phyloP scores from a whole-genome alignment of 768 basidiomycete species.

The Myochromella boudieri region DNA sequence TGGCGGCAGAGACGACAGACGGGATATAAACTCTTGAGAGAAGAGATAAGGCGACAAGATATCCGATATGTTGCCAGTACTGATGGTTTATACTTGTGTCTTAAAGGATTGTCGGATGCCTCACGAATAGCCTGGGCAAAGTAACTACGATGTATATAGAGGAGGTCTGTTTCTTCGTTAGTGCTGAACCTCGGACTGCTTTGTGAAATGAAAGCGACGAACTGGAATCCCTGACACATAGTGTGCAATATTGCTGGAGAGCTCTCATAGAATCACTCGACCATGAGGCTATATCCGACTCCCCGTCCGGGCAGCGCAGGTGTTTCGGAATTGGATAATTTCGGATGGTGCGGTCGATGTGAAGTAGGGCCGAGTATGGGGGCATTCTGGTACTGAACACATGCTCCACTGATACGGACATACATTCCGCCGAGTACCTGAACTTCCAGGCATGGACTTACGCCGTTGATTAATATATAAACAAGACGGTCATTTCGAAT shows the following conservation, averaged over 20 bases:
- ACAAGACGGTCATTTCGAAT: not conserved
- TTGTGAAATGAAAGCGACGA: constrained; percentile 22
- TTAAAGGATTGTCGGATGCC: constrained; percentile 39
- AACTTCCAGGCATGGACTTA: constrained; percentile 47
- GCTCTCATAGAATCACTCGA: constrained; percentile 35
- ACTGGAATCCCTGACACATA: constrained; percentile 47
- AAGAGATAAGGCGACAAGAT: constrained; percentile 40
- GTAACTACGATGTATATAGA: constrained; percentile 49
- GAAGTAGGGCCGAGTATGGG: constrained; percentile 43
- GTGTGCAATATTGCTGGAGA: constrained; percentile 44
- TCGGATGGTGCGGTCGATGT: constrained; percentile 51
- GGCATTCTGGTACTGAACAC: constrained; percentile 37
- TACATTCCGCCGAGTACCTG: constrained; percentile 43
- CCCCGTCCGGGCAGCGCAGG: constrained; percentile 36
- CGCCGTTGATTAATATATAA: not conserved
- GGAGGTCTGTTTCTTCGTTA: constrained; percentile 28
- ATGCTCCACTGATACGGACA: constrained; percentile 42
- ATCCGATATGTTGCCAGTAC: constrained; percentile 44
- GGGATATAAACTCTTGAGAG: constrained; percentile 35
- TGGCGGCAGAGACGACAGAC: constrained; percentile 33
- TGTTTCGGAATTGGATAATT: constrained; percentile 46
- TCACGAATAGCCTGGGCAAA: constrained; percentile 46
- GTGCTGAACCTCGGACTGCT: not conserved
- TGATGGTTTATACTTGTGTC: constrained; percentile 44
- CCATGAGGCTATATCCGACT: constrained; percentile 36